Evolutionary conservation across 2,329 filamentous ascomycete genomes (phyloP), one percentile per base, ranked within the genome.

Genomic region (Bipolaris gigantea): DNA sequence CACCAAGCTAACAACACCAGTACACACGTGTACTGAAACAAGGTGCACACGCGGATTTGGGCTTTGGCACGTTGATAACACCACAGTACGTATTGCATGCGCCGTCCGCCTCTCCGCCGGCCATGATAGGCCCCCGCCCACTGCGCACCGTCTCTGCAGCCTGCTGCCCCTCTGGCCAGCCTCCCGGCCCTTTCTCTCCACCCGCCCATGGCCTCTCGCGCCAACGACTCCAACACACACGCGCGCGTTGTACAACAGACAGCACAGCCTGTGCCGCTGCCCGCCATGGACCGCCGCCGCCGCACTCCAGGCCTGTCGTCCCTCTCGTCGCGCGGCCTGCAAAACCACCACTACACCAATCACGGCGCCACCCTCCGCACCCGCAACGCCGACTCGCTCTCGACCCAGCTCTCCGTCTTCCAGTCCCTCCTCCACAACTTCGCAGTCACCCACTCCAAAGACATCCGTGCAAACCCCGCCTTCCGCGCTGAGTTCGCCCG

Each of bases 401-500:
- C 91, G 68, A 96, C 92, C 34, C 94, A 99, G 73, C 88, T 99
- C 58, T 88, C 92, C 62, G 92, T 97, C 69, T 99, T 99, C 82
- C 92, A 96, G 70, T 94, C 91, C 16, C 83, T 97, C 10, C 85
- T 99, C 5, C 92, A 97, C 77, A 92, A 95, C 75, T 99, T 99
- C 76, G 91, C 92, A 40, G 84, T 93, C 69, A 96, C 93, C 45
- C 94, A 99, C 81, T 90, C 89, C 64, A 92, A 92, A 71, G 94
- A 96, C 68, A 99, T 99, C 56, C 92, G 93, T 60, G 96, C 92
- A 2, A 92, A 97, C 73, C 94, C 94, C 5, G 88, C 86, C 8
- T 99, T 99, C 76, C 90, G 94, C 57, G 92, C 93, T 32, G 93
- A 99, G 76, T 99, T 99, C 72, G 93, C 94, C 3, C 91, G 93